These are phyloP conservation scores for Gloeophyllum trabeum DNA, from an alignment of 768 basidiomycete genomes.

Conservation along the genomic window DNA sequence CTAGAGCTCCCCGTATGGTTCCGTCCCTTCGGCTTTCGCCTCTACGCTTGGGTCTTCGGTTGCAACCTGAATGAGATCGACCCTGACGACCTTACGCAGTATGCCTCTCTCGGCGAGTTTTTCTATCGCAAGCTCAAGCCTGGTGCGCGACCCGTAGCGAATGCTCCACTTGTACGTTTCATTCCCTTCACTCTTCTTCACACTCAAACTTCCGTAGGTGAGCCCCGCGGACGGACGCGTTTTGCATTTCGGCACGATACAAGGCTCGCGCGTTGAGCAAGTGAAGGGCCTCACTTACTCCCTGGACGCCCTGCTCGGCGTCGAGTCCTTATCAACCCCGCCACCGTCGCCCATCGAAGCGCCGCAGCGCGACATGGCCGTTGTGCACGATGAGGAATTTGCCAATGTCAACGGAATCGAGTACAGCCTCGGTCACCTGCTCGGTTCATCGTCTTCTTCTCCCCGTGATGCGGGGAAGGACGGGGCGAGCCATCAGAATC, in stretches of 20 bases:
- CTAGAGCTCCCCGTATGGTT: constrained; percentile 91
- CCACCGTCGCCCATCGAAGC: constrained; percentile 29
- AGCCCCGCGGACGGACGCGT: constrained; percentile 93
- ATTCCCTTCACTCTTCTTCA: background rate
- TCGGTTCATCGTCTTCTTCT: constrained; percentile 44
- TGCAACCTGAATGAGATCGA: constrained; percentile 93
- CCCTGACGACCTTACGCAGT: constrained; percentile 61
- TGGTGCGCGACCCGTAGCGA: constrained; percentile 72
- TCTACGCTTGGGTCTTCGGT: constrained; percentile 84
- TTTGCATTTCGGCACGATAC: constrained; percentile 83
- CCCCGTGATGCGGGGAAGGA: too few species aligned
- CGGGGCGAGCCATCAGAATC: constrained; percentile 12
- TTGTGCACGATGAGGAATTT: constrained; percentile 81
- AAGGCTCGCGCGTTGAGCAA: constrained; percentile 76
- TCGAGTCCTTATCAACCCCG: constrained; percentile 37
- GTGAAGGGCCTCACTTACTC: constrained; percentile 98
- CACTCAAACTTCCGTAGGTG: constrained; percentile 39
- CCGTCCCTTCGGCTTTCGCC: constrained; percentile 77
- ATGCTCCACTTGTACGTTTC: constrained; percentile 53
- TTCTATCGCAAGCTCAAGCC: constrained; percentile 84
- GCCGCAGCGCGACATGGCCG: constrained; percentile 36
- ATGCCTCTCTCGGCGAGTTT: constrained; percentile 86
- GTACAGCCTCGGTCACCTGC: constrained; percentile 84
- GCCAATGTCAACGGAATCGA: constrained; percentile 96
- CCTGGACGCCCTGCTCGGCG: constrained; percentile 84